Percentiles rank a stretch among this genome's conserved stretches.
phyloP scores from a whole-genome alignment of 495 filamentous ascomycete genomes.

The Penicillium robsamsonii region DNA sequence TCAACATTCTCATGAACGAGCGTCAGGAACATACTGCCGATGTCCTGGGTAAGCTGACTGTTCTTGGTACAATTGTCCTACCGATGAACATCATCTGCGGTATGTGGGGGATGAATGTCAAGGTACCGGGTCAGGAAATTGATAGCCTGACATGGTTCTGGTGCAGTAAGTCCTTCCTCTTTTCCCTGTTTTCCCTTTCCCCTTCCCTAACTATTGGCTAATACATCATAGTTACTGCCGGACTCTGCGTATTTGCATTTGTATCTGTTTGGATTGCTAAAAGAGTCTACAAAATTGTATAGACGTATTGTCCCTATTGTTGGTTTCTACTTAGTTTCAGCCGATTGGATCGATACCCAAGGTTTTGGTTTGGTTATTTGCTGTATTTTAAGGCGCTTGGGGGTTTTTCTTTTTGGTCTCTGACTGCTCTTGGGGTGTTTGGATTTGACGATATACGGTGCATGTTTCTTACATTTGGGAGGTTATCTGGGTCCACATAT shows the following conservation, averaged over 20 bases:
- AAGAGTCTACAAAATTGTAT: conserved; percentile 68
- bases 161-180: conserved; percentile 44
- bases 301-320: conserved; percentile 1
- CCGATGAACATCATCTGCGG: conserved; percentile 99
- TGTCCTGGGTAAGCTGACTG: conserved; percentile 90
- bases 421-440: background rate
- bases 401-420: conserved; percentile 1
- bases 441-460: conserved; percentile 6
- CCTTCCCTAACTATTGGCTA: conserved; percentile 2
- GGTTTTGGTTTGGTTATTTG: background rate
- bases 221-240: conserved; percentile 59
- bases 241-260: conserved; percentile 73
- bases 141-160: conserved; percentile 64
- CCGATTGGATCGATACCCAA: conserved; percentile 5
- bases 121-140: conserved; percentile 82
- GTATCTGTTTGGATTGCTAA: conserved; percentile 81
- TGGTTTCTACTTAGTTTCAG: background rate
- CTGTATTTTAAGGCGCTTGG: background rate
- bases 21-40: conserved; percentile 94
- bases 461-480: background rate
- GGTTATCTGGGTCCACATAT: conserved; percentile 3
- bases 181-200: too few relatives aligned
- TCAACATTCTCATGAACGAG: conserved; percentile 97
- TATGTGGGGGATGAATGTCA: conserved; percentile 98
- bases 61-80: conserved; percentile 92